phyloP scores from a whole-genome alignment of 495 filamentous ascomycete species.

The Podospora appendiculata region DNA sequence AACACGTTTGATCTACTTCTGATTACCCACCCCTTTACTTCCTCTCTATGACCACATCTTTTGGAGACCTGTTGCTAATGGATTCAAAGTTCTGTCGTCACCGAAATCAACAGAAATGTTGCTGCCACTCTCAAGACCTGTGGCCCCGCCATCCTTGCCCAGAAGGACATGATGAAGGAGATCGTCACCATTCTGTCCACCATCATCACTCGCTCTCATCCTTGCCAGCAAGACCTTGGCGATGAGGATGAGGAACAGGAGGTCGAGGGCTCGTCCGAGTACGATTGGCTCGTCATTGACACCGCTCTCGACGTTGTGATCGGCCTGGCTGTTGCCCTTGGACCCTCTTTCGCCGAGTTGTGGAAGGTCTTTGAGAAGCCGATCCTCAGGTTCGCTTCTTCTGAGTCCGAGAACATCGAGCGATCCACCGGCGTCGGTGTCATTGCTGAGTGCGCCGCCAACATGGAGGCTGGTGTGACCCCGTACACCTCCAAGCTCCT shows the following conservation, averaged over 20 bases:
- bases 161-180: conserved; percentile 51
- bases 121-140: conserved; percentile 88
- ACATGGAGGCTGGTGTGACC: conserved; percentile 72
- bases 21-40: neutral
- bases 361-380: conserved; percentile 93
- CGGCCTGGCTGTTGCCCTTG: conserved; percentile 74
- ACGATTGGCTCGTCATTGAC: conserved; percentile 94
- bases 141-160: conserved; percentile 79
- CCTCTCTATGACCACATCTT: conserved; percentile 4
- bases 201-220: conserved; percentile 81
- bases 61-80: conserved; percentile 28
- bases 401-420: conserved; percentile 69
- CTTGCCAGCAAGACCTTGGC: conserved; percentile 83
- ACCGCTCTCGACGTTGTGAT: conserved; percentile 85
- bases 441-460: conserved; percentile 82
- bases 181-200: conserved; percentile 57
- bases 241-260: conserved; percentile 65
- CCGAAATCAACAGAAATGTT: conserved; percentile 91
- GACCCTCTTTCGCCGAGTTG: conserved; percentile 69
- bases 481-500: conserved; percentile 68
- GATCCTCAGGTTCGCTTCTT: conserved; percentile 77
- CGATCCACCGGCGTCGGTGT: conserved; percentile 83
- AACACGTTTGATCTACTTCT: conserved; percentile 57
- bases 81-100: conserved; percentile 63
- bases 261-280: conserved; percentile 76